Evolutionary conservation across 768 basidiomycete genomes (phyloP), one percentile per base, ranked within the genome.

Genomic region (Naganishia antarctica): DNA sequence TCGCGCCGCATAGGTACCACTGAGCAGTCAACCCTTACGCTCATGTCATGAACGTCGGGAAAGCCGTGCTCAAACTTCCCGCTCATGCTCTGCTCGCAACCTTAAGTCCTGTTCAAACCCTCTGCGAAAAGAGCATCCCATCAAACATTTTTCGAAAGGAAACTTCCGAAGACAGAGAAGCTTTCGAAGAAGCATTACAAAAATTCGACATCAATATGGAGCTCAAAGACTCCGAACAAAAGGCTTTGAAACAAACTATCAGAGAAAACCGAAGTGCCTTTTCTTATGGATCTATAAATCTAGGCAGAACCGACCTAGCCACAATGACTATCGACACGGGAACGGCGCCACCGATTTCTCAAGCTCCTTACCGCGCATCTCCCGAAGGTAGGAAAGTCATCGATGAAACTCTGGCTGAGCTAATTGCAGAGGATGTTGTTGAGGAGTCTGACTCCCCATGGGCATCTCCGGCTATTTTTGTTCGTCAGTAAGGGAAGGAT

Each of bases 371-470:
- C 48, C 61, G 49, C 40, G 61, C 58, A 15, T 51, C 49, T 3
- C 49, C 62, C 49, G 49, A 18, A 43, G 62, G 48, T 9, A 15
- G 48, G 12, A 43, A 34, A 41, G 34, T 62, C 29, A 62, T 62
- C 31, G 47, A 62, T n/a, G 37, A 62, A 12, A 50, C 48, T 32
- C 47, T 62, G 37, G 61, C 46, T 21, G 46, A 50, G 15, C 50
- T 46, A 4, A 18, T 64, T 13, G 49, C 63, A 44, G 53, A 64
- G n/a, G 63, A 64, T 59, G 63, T 59, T 15, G 46, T 64, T 29
- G 63, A 64, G 59, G 53, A 64, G 44, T 64, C 63, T 25, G 63
- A 64, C 63, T 64, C 51, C 16, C 63, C 63, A 21, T 64, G 51
- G 63, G 53, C 63, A 58, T 57, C 63, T 8, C 63, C 63, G n/a